Conservation (phyloP, 2,329 filamentous ascomycete genomes). For the Emergomyces africanus region DNA sequence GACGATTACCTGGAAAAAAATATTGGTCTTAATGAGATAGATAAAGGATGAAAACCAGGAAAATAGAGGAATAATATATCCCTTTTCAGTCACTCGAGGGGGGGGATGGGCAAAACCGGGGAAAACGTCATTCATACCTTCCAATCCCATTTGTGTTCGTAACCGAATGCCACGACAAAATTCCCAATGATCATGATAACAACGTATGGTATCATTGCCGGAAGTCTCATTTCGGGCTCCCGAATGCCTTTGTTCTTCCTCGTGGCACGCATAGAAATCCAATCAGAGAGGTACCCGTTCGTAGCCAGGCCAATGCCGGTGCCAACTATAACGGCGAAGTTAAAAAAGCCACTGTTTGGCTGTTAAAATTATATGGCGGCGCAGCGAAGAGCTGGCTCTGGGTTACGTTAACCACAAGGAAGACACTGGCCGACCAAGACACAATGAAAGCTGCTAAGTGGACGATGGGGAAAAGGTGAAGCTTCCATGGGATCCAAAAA, state of each 20-base stretch:
- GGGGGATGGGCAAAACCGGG: background rate
- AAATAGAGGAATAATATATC: background rate
- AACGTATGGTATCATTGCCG: slow-evolving; percentile 45
- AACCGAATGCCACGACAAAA: slow-evolving; percentile 42
- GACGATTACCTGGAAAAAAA: slow-evolving; percentile 33
- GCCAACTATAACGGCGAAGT: slow-evolving; percentile 45
- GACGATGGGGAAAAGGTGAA: slow-evolving; percentile 51
- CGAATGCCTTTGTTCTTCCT: slow-evolving; percentile 41
- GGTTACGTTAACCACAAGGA: slow-evolving; percentile 50
- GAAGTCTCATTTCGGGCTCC: slow-evolving; percentile 47
- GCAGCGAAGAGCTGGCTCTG: slow-evolving; percentile 42
- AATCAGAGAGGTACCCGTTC: slow-evolving; percentile 44
- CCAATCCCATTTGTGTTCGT: slow-evolving; percentile 42
- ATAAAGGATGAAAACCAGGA: background rate
- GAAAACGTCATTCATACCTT: slow-evolving; percentile 25
- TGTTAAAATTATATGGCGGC: slow-evolving; percentile 43
- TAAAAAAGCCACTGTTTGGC: slow-evolving; percentile 40
- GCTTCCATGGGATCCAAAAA: slow-evolving; percentile 49
- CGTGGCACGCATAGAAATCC: slow-evolving; percentile 43
- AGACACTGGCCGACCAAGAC: slow-evolving; percentile 45
- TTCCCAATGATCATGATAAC: slow-evolving; percentile 46
- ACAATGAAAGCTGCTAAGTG: slow-evolving; percentile 50
- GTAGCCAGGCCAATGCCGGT: slow-evolving; percentile 42
- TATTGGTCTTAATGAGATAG: background rate
- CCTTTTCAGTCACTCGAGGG: background rate